Evolutionary conservation across 169 alveolate species (phyloP).

Genomic region (Theileria orientalis): DNA sequence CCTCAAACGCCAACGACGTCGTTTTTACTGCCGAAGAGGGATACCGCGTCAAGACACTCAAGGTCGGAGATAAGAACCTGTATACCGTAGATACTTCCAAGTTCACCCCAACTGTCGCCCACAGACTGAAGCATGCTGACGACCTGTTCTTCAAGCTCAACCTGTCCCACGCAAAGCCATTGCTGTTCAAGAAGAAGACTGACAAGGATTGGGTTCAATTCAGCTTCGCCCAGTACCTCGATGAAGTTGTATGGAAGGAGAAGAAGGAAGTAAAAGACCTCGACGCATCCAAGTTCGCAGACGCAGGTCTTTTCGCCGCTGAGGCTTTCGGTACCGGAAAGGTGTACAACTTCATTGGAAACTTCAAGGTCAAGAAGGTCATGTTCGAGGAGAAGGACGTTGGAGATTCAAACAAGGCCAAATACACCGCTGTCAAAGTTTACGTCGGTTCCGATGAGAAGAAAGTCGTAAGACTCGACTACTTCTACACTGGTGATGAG

Average conservation of each 20-base stretch:
- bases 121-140: neutral
- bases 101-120: neutral
- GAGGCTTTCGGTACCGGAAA: constrained; percentile 2
- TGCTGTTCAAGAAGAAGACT: constrained; percentile 1
- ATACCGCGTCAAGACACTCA: neutral
- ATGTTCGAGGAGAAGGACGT: neutral
- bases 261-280: neutral
- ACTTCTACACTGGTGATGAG: constrained; percentile 3
- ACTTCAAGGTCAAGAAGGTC: neutral
- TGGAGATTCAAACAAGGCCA: neutral
- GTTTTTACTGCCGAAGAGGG: neutral
- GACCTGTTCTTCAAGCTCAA: neutral
- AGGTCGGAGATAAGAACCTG: neutral
- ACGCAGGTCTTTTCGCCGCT: neutral
- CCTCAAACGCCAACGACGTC: neutral
- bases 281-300: neutral
- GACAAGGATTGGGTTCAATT: constrained; percentile 1
- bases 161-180: neutral
- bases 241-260: constrained; percentile 8
- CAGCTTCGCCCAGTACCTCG: neutral
- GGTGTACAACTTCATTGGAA: neutral
- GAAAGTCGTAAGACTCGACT: constrained; percentile 5
- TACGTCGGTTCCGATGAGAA: constrained; percentile 1
- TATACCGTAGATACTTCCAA: neutral
- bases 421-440: neutral